Evolutionary conservation across 139 green algal species (phyloP).

Genomic region (Zygnema circumcarinatum): DNA sequence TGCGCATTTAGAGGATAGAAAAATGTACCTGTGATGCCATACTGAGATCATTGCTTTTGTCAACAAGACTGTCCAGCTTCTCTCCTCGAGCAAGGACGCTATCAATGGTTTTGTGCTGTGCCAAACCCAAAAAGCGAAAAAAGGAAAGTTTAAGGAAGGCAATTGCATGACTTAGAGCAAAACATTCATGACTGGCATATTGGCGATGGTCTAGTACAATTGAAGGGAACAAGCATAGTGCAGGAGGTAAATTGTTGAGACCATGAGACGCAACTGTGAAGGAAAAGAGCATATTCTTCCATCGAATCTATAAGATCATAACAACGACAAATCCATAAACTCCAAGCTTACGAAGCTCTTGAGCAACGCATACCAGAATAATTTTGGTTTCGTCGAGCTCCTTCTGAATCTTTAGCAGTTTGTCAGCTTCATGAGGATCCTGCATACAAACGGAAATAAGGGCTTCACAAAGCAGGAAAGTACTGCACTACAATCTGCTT

Average conservation of each 20-base stretch:
- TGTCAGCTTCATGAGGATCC: slow-evolving; percentile 92
- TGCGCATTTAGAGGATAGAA: neutral
- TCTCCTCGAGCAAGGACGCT: slow-evolving; percentile 94
- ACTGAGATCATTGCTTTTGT: slow-evolving; percentile 92
- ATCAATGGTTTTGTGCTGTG: slow-evolving; percentile 97
- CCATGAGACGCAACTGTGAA: too few species aligned
- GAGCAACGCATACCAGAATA: slow-evolving; percentile 64
- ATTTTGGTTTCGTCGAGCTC: slow-evolving; percentile 93
- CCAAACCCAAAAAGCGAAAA: slow-evolving; percentile 2
- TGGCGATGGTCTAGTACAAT: too few species aligned
- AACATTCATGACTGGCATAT: too few species aligned
- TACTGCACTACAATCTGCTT: too few species aligned
- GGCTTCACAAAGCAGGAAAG: slow-evolving; percentile 59
- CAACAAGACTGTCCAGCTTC: slow-evolving; percentile 96
- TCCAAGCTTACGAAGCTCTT: too few species aligned
- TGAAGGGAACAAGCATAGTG: too few species aligned
- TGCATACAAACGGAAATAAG: slow-evolving; percentile 55
- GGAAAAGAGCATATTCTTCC: too few species aligned
- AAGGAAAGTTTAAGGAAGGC: neutral
- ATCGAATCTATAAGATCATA: too few species aligned
- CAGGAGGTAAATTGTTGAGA: too few species aligned
- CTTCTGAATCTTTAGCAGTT: slow-evolving; percentile 95
- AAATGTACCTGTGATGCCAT: slow-evolving; percentile 90
- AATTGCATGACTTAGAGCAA: neutral
- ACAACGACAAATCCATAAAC: too few species aligned